Percentiles rank a stretch among this genome's conserved stretches.
phyloP scores from a whole-genome alignment of 2,329 filamentous ascomycete genomes.

The Pseudocercospora musae region DNA sequence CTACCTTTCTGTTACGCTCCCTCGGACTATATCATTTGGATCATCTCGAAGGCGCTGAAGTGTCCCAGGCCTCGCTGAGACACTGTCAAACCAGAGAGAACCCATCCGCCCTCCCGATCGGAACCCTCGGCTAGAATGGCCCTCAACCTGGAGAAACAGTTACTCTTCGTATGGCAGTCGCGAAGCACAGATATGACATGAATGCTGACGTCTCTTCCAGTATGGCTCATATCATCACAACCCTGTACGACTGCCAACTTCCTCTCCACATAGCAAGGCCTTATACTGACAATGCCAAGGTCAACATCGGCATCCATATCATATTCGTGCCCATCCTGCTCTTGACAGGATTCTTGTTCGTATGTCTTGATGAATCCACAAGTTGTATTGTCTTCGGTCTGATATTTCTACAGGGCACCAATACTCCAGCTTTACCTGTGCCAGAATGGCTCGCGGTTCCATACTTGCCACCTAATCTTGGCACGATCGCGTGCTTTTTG shows the following conservation, averaged over 20 bases:
- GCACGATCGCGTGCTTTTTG: constrained; percentile 55
- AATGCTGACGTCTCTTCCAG: constrained; percentile 44
- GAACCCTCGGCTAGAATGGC: constrained; percentile 39
- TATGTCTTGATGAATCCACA: constrained; percentile 43
- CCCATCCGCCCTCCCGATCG: background rate
- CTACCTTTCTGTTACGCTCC: background rate
- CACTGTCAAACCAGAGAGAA: background rate
- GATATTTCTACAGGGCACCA: constrained; percentile 49
- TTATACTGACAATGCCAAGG: constrained; percentile 44
- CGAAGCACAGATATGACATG: constrained; percentile 17
- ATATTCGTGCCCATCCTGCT: constrained; percentile 74
- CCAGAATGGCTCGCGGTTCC: constrained; percentile 54
- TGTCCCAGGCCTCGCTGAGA: background rate
- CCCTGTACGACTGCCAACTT: constrained; percentile 44
- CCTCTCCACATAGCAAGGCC: too few relatives aligned
- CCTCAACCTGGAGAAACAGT: constrained; percentile 76
- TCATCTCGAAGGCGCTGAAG: background rate
- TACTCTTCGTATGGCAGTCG: constrained; percentile 67
- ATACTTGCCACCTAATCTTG: constrained; percentile 58
- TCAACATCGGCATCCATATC: constrained; percentile 78
- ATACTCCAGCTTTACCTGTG: constrained; percentile 53
- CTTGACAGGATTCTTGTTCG: constrained; percentile 67
- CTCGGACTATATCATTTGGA: background rate
- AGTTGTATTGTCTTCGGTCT: background rate
- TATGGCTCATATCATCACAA: constrained; percentile 84